Evolutionary conservation across 345 rosid species (phyloP), one percentile per base, ranked within the genome.

Genomic region (Euphorbia tirucalli): DNA sequence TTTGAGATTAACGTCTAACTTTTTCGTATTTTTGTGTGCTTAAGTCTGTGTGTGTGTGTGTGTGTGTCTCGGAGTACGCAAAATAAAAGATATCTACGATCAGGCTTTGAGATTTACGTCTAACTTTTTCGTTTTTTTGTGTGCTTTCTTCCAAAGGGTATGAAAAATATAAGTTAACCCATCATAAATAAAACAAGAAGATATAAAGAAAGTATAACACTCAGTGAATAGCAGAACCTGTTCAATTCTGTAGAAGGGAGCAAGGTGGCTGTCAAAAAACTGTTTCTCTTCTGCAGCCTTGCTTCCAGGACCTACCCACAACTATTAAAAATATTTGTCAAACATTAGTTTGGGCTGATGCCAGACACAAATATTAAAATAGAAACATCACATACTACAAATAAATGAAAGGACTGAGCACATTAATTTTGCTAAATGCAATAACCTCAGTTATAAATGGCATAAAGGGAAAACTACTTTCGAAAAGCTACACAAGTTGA

Each of bases 171-270:
- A 39, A 56, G 39, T 25, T 59, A 46, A 57, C 31, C 65, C 44
- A 27, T 35, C 39, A 50, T 50, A 75, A 61, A 75, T 52, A 22
- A 48, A 13, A 61, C 15, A 61, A 48, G n/a, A 56, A 32, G 35
- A 18, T 21, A 3, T 35, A 66, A 57, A 41, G 30, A 61, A 27
- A 39, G 11, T 4, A 1, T 22, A 61, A 28, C 10, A 63, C 41
- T 19, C 41, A 55, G 44, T 11, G 55, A 55, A 55, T n/a, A 49
- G 24, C 7, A 16, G n/a, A 61, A 75, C 78, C 78, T 75, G 78
- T 55, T 75, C 78, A 69, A 75, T 75, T 75, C 78, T 69, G 74
- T 75, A 75, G 65, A 75, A 75, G 21, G 78, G 78, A 50, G 78
- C 73, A 41, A 75, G 78, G 37, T 69, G 78, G 57, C 78, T 69